Evolutionary conservation across 768 basidiomycete genomes (phyloP).

Genomic region (Boletus bicolor): DNA sequence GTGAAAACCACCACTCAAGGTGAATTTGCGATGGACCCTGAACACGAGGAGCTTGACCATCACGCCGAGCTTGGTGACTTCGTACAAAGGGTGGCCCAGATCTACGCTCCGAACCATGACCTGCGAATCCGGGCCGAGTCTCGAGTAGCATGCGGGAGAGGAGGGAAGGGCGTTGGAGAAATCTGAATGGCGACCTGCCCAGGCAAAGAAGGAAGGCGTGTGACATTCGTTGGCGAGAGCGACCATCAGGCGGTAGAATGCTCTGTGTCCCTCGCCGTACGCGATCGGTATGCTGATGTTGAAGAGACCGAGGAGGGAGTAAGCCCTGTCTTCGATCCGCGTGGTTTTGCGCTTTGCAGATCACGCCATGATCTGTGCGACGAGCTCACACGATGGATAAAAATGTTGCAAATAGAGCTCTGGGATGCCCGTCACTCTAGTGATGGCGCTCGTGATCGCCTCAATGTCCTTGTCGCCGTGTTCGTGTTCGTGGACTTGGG

Average conservation of each 20-base stretch:
- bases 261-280: slow-evolving; percentile 7
- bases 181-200: slow-evolving; percentile 9
- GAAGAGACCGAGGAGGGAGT: slow-evolving; percentile 13
- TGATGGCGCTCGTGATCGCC: background rate
- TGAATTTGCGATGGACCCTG: slow-evolving; percentile 4
- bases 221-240: slow-evolving; percentile 10
- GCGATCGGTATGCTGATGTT: slow-evolving; percentile 10
- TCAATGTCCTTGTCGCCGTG: slow-evolving; percentile 5
- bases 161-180: slow-evolving; percentile 10
- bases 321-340: slow-evolving; percentile 3
- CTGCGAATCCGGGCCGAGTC: background rate
- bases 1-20: slow-evolving; percentile 1
- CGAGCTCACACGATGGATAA: slow-evolving; percentile 1
- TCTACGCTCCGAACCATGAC: background rate
- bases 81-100: slow-evolving; percentile 8
- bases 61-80: slow-evolving; percentile 16
- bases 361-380: slow-evolving; percentile 12
- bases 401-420: background rate
- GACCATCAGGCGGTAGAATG: slow-evolving; percentile 11
- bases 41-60: slow-evolving; percentile 8
- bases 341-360: slow-evolving; percentile 9
- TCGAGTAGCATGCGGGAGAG: slow-evolving; percentile 7
- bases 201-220: slow-evolving; percentile 10
- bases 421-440: slow-evolving; percentile 5
- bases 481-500: background rate